Evolutionary conservation across 352 stramenopile genomes (phyloP), one percentile per base, ranked within the genome.

Genomic region (Globisporangium spiculum): DNA sequence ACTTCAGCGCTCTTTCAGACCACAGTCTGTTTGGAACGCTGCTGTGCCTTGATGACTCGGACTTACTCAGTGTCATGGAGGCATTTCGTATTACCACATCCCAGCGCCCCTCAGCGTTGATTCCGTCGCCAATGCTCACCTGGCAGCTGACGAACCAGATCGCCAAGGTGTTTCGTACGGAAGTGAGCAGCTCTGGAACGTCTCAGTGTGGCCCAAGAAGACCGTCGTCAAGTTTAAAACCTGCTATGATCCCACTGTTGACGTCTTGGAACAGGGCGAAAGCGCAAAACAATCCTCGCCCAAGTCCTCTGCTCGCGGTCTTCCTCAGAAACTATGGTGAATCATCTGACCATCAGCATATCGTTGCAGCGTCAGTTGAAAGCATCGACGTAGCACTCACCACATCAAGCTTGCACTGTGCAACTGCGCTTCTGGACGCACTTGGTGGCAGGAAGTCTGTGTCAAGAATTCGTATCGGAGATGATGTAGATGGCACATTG

Each of bases 281-380:
- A 41, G 56, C 44, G 38, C 66, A 59, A 36, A 67, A 22, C 16
- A 52, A 26, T 36, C 26, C 50, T 57, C 70, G 74, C 18, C 52
- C 67, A 6, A 80, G 75, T 27, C 77, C 81, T 32, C 26, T 86
- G 24, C 4, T 86, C 9, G 76, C 77, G 4, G 48, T 69, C 22
- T 89, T 86, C 68, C 75, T 76, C 38, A 66, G 81, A 53, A 86
- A 87, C 69, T 89, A 89, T 46, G 75, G 68, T 26, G 81, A 87
- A 44, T 48, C 52, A 46, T 67, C 71, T 4, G 60, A 78, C 0
- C 44, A 66, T 27, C 63, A 63, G 32, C 59, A 72, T 36, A 54
- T 87, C 24, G 36, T 90, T 24, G 78, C 80, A 8, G 76, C 68
- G 9, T 88, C 81, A 24, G 63, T 87, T 52, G 81, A 86, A 7